phyloP scores from a whole-genome alignment of 106 monocot species.

The Agapanthus africanus region DNA sequence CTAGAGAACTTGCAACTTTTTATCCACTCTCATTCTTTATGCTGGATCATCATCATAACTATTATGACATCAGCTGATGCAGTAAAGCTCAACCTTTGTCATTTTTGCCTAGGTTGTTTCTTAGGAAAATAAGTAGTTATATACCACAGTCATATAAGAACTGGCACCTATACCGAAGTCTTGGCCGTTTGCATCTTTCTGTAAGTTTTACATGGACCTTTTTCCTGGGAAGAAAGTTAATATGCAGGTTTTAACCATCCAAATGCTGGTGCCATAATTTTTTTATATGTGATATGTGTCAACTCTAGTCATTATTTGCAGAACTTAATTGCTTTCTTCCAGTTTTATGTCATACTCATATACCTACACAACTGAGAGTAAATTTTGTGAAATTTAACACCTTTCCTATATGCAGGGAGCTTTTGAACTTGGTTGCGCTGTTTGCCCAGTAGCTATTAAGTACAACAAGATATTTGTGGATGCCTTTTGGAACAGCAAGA shows the following conservation, averaged over 20 bases:
- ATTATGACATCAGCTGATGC: not conserved
- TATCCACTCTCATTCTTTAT: not conserved
- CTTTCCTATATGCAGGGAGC: constrained; percentile 48
- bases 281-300: too few species aligned
- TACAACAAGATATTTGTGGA: constrained; percentile 99
- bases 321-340: not conserved
- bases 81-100: not conserved
- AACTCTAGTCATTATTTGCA: too few species aligned
- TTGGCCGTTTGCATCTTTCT: too few species aligned
- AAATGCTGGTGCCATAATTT: not conserved
- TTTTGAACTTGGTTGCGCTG: constrained; percentile 97
- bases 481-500: constrained; percentile 99
- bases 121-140: not conserved
- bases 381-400: not conserved
- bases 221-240: not conserved
- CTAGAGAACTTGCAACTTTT: not conserved
- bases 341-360: not conserved
- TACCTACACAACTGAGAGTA: not conserved
- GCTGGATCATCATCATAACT: not conserved
- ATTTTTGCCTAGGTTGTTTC: not conserved
- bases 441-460: constrained; percentile 94
- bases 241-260: not conserved
- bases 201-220: too few species aligned
- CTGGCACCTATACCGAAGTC: not conserved
- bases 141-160: not conserved